Evolutionary conservation across 1,284 basidiomycete genomes (phyloP).

Genomic region (Trametes pubescens): DNA sequence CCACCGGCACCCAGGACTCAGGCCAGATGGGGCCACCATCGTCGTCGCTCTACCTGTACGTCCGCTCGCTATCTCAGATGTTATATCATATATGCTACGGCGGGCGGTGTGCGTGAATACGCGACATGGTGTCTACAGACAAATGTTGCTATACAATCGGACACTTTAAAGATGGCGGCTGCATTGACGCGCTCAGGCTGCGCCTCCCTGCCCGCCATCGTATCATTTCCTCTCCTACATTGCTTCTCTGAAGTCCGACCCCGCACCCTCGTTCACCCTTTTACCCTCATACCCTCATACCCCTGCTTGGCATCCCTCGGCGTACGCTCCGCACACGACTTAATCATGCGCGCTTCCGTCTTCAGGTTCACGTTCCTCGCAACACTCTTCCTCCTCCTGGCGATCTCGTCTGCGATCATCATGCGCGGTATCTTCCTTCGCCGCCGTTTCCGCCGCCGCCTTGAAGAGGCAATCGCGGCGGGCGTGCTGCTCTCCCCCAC

Average conservation of each 20-base stretch:
- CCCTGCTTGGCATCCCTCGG: background rate
- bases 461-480: constrained; percentile 58
- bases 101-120: constrained; percentile 11
- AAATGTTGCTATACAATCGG: constrained; percentile 14
- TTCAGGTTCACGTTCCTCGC: constrained; percentile 74
- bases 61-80: constrained; percentile 14
- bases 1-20: constrained; percentile 5
- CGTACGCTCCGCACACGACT: background rate
- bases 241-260: background rate
- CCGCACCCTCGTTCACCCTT: background rate
- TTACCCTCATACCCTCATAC: background rate
- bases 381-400: constrained; percentile 69
- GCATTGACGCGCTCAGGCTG: constrained; percentile 13
- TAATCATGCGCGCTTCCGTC: background rate
- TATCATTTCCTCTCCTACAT: background rate
- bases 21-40: constrained; percentile 33
- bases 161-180: background rate
- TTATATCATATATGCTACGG: background rate
- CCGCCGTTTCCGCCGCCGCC: constrained; percentile 59
- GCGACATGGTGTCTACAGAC: background rate
- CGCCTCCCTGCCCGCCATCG: constrained; percentile 8
- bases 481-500: constrained; percentile 50
- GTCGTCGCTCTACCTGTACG: constrained; percentile 49
- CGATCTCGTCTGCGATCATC: constrained; percentile 69
- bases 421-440: constrained; percentile 68